These are phyloP conservation scores for Aspergillus neoniger DNA, from an alignment of 2,329 filamentous ascomycete species.

Conservation along the genomic window DNA sequence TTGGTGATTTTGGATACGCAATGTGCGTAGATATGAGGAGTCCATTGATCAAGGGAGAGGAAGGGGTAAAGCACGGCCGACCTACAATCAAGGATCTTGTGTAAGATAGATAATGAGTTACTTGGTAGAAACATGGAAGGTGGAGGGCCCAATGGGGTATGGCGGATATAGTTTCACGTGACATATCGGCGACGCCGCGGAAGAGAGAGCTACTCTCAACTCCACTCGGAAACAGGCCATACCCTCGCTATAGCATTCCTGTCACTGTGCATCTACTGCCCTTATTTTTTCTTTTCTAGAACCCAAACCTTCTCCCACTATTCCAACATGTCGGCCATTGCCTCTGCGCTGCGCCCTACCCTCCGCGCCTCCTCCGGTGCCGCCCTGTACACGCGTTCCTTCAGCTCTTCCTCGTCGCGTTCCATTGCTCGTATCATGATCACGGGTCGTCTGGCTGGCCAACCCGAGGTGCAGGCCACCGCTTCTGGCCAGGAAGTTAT, in stretches of 20 bases:
- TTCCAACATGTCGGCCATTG: conserved; percentile 46
- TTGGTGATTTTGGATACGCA: no score
- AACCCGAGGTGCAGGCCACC: conserved; percentile 73
- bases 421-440: conserved; percentile 79
- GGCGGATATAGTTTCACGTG: background rate
- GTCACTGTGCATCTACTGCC: background rate
- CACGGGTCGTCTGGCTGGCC: conserved; percentile 78
- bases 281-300: background rate
- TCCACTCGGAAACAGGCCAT: background rate
- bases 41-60: no score
- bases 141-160: background rate
- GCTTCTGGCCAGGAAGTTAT: conserved; percentile 72
- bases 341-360: conserved; percentile 55
- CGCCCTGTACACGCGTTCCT: conserved; percentile 61
- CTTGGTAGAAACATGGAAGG: background rate
- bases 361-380: conserved; percentile 47
- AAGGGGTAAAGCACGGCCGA: background rate
- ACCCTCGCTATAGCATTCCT: background rate
- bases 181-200: background rate
- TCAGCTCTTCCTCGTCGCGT: conserved; percentile 66
- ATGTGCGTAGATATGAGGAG: no score
- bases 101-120: background rate
- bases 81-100: no score
- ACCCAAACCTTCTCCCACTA: background rate
- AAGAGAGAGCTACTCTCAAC: background rate